Conservation (phyloP, 139 green algal genomes). For the Micromonas commoda region DNA sequence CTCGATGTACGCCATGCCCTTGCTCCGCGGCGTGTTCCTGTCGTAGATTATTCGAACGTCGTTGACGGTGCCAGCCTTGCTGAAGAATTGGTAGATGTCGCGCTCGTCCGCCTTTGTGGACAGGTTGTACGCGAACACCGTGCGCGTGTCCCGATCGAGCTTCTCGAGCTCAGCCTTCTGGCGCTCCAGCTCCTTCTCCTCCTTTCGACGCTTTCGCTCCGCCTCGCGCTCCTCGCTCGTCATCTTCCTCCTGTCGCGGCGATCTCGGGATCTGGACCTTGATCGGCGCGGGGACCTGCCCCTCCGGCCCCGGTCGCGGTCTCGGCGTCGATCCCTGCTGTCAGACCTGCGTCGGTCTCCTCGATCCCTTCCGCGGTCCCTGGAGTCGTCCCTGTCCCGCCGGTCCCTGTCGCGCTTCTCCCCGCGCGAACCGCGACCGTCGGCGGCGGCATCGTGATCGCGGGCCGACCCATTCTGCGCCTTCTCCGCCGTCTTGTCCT, state of each 20-base stretch:
- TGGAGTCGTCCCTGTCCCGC: too few relatives aligned
- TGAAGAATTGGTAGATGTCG: constrained; percentile 85
- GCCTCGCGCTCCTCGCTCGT: constrained; percentile 43
- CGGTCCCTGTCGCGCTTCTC: too few relatives aligned
- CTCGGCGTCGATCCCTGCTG: too few relatives aligned
- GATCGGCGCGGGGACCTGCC: too few relatives aligned
- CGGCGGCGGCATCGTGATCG: too few relatives aligned
- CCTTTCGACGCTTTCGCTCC: constrained; percentile 44
- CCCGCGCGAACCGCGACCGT: too few relatives aligned
- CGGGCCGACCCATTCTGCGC: too few relatives aligned
- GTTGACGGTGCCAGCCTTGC: constrained; percentile 55
- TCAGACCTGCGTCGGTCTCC: too few relatives aligned
- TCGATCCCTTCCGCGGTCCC: too few relatives aligned
- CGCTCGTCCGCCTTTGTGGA: constrained; percentile 69
- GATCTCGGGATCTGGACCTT: too few relatives aligned
- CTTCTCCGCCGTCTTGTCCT: too few relatives aligned
- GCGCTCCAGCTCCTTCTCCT: not conserved
- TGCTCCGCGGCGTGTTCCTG: constrained; percentile 70
- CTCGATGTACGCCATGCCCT: constrained; percentile 94
- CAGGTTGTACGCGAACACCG: constrained; percentile 83
- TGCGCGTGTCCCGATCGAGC: constrained; percentile 77
- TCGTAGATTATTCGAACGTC: constrained; percentile 91
- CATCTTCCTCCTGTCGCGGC: not conserved
- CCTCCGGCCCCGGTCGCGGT: too few relatives aligned
- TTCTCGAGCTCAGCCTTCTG: constrained; percentile 40